Evolutionary conservation across 1,284 basidiomycete species (phyloP).

Genomic region (Cryptococcus deneoformans): DNA sequence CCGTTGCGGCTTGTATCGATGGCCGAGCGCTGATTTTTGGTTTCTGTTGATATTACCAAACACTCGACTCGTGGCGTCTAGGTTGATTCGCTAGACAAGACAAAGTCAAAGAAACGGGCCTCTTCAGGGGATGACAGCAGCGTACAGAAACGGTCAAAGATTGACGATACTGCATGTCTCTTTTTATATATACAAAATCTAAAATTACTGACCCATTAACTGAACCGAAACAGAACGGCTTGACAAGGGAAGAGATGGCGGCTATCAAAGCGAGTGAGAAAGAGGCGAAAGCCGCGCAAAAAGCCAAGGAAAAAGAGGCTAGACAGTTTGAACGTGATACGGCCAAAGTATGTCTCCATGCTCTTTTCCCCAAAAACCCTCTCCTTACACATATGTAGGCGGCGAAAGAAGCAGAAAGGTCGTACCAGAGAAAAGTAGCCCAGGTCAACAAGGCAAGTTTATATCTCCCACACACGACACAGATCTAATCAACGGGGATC

Average conservation of each 20-base stretch:
- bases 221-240: neutral
- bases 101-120: neutral
- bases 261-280: conserved; percentile 1
- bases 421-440: conserved; percentile 34
- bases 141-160: neutral
- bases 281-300: conserved; percentile 27
- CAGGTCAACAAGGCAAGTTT: conserved; percentile 35
- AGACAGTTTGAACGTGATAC: conserved; percentile 30
- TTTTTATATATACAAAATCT: too few relatives aligned
- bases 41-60: too few relatives aligned
- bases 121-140: neutral
- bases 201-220: too few relatives aligned
- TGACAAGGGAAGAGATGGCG: neutral
- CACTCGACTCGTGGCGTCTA: too few relatives aligned
- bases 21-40: too few relatives aligned
- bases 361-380: too few relatives aligned
- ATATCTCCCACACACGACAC: neutral
- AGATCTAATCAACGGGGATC: neutral
- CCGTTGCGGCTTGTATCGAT: too few relatives aligned
- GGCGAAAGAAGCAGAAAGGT: conserved; percentile 40
- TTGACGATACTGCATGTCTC: neutral
- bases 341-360: conserved; percentile 29
- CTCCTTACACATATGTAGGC: conserved; percentile 14
- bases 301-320: conserved; percentile 25
- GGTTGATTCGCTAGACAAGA: too few relatives aligned